Conservation (phyloP, 768 basidiomycete genomes). For the Naganishia onofrii region DNA sequence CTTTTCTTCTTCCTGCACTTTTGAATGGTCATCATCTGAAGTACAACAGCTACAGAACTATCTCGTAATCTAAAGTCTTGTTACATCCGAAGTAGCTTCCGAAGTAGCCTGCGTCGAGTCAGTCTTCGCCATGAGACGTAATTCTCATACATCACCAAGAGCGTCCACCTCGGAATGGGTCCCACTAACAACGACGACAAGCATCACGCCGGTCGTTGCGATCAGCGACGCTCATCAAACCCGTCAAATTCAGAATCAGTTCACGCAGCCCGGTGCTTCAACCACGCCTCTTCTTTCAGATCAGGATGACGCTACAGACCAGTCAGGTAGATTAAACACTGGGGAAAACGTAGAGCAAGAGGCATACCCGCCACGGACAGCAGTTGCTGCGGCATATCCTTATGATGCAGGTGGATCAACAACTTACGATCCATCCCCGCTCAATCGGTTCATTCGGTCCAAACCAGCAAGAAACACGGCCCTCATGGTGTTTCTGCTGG, state of each 20-base stretch:
- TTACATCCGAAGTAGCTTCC: background rate
- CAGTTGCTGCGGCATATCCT: constrained; percentile 4
- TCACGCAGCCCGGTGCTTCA: background rate
- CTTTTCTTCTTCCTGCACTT: background rate
- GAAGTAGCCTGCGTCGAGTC: background rate
- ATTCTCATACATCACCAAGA: constrained; percentile 14
- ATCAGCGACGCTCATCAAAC: constrained; percentile 1
- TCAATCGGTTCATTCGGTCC: constrained; percentile 8
- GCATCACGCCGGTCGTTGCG: background rate
- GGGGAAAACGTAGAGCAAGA: background rate
- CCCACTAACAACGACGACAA: constrained; percentile 6
- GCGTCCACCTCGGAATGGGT: constrained; percentile 17
- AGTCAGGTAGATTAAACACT: background rate
- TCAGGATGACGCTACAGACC: background rate
- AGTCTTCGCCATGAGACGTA: background rate
- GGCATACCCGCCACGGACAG: background rate
- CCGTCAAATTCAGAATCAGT: background rate
- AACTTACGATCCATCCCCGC: constrained; percentile 8
- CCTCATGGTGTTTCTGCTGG: background rate
- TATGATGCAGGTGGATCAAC: constrained; percentile 14
- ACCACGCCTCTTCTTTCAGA: background rate
- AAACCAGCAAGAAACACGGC: constrained; percentile 7
- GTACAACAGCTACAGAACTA: background rate
- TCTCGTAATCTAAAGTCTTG: background rate
- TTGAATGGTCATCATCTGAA: too few relatives aligned